Percentiles rank a stretch among this genome's conserved stretches.
Evolutionary conservation across 805 yeast genomes (phyloP).

Genomic region (Schwanniomyces polymorphus): DNA sequence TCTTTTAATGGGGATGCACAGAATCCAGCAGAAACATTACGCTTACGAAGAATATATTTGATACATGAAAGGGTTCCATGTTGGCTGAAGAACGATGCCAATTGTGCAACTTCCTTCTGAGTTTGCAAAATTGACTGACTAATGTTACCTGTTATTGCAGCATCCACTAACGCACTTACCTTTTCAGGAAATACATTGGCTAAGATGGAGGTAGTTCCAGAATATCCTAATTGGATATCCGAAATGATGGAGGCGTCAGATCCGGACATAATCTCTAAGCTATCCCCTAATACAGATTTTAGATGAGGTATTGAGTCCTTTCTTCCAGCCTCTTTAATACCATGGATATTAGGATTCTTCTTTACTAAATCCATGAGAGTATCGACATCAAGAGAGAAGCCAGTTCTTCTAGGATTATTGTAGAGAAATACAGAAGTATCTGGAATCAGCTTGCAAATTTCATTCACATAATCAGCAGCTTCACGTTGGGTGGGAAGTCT

Average conservation of each 20-base stretch:
- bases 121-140: not conserved
- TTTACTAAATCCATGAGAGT: not conserved
- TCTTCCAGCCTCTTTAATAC: conserved; percentile 1
- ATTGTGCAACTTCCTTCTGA: not conserved
- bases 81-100: not conserved
- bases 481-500: conserved; percentile 1
- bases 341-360: not conserved
- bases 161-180: not conserved
- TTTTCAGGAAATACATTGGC: not conserved
- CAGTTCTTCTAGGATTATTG: conserved; percentile 1
- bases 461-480: not conserved
- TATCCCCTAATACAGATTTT: not conserved
- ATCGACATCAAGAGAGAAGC: not conserved
- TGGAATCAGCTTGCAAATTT: not conserved
- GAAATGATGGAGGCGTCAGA: not conserved
- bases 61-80: not conserved
- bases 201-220: not conserved
- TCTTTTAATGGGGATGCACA: conserved; percentile 1
- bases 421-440: not conserved
- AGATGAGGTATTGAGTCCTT: not conserved
- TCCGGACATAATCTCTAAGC: not conserved
- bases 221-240: conserved; percentile 1
- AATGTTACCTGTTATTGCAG: not conserved
- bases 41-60: conserved; percentile 1
- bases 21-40: not conserved